These are phyloP conservation scores for Candida peoriensis DNA, from an alignment of 805 yeast species.

Conservation along the genomic window DNA sequence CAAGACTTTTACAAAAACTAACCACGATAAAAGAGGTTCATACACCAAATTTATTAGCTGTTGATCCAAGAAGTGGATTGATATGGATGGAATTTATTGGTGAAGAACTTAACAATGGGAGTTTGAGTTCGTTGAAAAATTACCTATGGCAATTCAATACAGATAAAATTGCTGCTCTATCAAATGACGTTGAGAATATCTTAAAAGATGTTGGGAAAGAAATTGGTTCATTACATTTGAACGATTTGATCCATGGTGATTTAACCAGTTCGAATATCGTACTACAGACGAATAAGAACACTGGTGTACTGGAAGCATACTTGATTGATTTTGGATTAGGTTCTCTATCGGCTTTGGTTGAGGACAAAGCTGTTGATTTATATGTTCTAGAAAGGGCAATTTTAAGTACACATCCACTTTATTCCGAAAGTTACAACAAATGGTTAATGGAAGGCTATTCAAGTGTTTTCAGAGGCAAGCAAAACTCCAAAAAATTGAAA, in stretches of 20 bases:
- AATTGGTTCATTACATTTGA: conserved; percentile 65
- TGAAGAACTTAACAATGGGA: conserved; percentile 41
- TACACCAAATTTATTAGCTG: conserved; percentile 69
- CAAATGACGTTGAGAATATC: conserved; percentile 36
- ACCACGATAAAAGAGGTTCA: conserved; percentile 41
- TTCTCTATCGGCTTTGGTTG: conserved; percentile 66
- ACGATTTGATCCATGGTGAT: conserved; percentile 90
- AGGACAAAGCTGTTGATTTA: conserved; percentile 95
- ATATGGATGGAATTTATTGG: conserved; percentile 88
- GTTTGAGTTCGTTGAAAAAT: conserved; percentile 61
- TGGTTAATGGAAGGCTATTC: conserved; percentile 75
- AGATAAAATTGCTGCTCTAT: conserved; percentile 24
- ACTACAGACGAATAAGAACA: conserved; percentile 29
- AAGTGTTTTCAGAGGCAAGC: conserved; percentile 29
- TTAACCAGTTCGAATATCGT: conserved; percentile 86
- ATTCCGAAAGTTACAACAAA: conserved; percentile 54
- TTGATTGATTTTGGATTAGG: conserved; percentile 92
- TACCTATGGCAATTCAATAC: conserved; percentile 60
- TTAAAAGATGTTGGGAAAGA: conserved; percentile 56
- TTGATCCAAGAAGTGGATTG: conserved; percentile 74
- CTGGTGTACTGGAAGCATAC: conserved; percentile 38
- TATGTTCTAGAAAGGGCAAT: conserved; percentile 93
- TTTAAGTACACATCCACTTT: conserved; percentile 80
- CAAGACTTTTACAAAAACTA: conserved; percentile 64
- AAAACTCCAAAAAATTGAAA: conserved; percentile 34